Evolutionary conservation across 1,284 basidiomycete species (phyloP).

Genomic region (Papiliotrema fonsecae): DNA sequence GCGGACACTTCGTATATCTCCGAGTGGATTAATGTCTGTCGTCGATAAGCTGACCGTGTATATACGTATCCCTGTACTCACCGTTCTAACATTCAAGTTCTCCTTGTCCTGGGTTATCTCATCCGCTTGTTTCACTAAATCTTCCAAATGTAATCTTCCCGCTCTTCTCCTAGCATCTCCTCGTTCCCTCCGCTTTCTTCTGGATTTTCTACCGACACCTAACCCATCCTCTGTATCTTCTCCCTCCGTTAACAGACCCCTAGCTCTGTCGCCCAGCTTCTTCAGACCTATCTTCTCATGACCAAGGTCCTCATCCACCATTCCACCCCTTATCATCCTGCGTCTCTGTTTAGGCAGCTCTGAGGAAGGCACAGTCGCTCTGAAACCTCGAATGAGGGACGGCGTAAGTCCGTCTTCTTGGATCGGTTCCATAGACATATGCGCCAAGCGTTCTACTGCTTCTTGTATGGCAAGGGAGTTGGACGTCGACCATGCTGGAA

Average conservation of each 20-base stretch:
- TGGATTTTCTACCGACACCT: constrained; percentile 50
- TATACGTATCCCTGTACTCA: constrained; percentile 48
- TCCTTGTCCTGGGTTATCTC: constrained; percentile 86
- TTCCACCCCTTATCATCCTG: constrained; percentile 60
- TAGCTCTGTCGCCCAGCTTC: constrained; percentile 67
- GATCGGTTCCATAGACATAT: constrained; percentile 57
- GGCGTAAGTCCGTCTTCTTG: constrained; percentile 50
- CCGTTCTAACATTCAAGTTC: constrained; percentile 77
- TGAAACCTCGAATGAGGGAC: constrained; percentile 77
- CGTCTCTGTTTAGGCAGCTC: constrained; percentile 69
- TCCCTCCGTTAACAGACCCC: constrained; percentile 64
- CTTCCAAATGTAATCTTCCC: constrained; percentile 66
- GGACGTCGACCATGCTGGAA: constrained; percentile 59
- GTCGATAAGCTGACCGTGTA: neutral
- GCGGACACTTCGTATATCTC: constrained; percentile 82
- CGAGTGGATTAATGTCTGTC: constrained; percentile 70
- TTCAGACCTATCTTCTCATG: constrained; percentile 70
- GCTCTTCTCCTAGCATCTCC: constrained; percentile 64
- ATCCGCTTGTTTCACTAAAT: constrained; percentile 70
- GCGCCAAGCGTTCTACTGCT: constrained; percentile 70
- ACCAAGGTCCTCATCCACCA: constrained; percentile 60
- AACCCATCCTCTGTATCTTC: constrained; percentile 42
- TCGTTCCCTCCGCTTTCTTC: constrained; percentile 57
- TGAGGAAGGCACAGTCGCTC: constrained; percentile 83
- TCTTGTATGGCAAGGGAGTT: constrained; percentile 78